Conservation (phyloP, 495 filamentous ascomycete genomes). For the Penicillium flavigenum region DNA sequence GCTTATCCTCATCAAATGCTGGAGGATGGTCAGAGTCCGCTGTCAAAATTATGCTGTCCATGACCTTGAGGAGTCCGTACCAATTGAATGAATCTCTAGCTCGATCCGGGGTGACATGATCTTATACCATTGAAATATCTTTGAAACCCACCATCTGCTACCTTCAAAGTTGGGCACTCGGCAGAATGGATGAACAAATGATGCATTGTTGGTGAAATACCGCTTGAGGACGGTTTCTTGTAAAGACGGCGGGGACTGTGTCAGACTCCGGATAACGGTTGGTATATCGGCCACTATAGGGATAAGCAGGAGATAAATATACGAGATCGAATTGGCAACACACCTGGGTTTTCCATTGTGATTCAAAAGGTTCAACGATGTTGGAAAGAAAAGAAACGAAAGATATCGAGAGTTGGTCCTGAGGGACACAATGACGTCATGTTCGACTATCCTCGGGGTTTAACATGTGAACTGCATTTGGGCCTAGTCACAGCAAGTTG, state of each 20-base stretch:
- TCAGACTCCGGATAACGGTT: constrained; percentile 63
- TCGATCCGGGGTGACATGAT: constrained; percentile 74
- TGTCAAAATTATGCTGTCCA: no score
- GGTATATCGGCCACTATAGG: constrained; percentile 53
- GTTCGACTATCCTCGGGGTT: neutral
- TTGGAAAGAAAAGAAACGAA: constrained; percentile 4
- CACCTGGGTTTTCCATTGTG: constrained; percentile 47
- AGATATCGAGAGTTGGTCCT: neutral
- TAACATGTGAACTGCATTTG: neutral
- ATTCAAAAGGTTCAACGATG: neutral
- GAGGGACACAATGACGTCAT: constrained; percentile 23
- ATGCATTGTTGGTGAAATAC: constrained; percentile 67
- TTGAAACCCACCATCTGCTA: constrained; percentile 59
- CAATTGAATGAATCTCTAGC: constrained; percentile 65
- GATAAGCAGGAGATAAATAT: neutral
- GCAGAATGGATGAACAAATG: constrained; percentile 81
- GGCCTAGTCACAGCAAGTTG: neutral
- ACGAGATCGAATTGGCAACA: neutral
- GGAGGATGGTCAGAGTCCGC: neutral
- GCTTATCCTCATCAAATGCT: constrained; percentile 67
- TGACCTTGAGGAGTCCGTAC: constrained; percentile 38
- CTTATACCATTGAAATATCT: constrained; percentile 85
- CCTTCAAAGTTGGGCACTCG: constrained; percentile 59
- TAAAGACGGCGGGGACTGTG: constrained; percentile 58
- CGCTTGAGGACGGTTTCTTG: constrained; percentile 63